Evolutionary conservation across 2,329 filamentous ascomycete genomes (phyloP), one percentile per base, ranked within the genome.

Genomic region (Microcera coccophila): DNA sequence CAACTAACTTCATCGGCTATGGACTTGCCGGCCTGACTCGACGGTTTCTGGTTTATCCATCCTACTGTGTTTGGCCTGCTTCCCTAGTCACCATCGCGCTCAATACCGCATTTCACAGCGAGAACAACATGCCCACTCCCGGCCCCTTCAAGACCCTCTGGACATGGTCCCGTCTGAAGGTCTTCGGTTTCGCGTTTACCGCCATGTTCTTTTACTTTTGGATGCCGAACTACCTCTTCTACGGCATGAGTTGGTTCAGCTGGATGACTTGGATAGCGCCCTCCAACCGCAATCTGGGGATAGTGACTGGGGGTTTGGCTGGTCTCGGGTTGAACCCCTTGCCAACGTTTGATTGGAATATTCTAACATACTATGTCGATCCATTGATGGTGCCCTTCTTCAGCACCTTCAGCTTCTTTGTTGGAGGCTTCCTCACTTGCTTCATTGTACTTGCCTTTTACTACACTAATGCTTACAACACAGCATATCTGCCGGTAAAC

Each of bases 371-470:
- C 38, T 67, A 64, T 28, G 57, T 65, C 50, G 69, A 72, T 43
- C 70, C 70, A 1, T 62, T 73, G 39, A 72, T 73, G 66, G 66
- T 73, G 7, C 74, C 75, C 3, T 75, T 74, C 55, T 76, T 80
- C 62, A 77, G 76, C 20, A 82, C 81, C 34, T 68, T 79, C 41
- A 85, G 85, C 60, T 77, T 75, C 17, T 68, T 82, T 47, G 63
- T 81, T 34, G 81, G 81, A 20, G 71, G 76, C 38, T 68, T 81
- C 11, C 48, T 77, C 24, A 76, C 72, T 34, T 72, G 74, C 53
- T 74, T 77, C 64, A 65, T 84, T 14, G 67, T 79, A 12, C 60
- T 76, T 3, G 76, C 64, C 19, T 57, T 85, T 8, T 82, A 80
- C 65, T 85, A 77, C 59, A 73, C 67, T 33, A 79, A 79, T 40